phyloP scores from a whole-genome alignment of 768 basidiomycete species.

The Hysterangium stoloniferum region DNA sequence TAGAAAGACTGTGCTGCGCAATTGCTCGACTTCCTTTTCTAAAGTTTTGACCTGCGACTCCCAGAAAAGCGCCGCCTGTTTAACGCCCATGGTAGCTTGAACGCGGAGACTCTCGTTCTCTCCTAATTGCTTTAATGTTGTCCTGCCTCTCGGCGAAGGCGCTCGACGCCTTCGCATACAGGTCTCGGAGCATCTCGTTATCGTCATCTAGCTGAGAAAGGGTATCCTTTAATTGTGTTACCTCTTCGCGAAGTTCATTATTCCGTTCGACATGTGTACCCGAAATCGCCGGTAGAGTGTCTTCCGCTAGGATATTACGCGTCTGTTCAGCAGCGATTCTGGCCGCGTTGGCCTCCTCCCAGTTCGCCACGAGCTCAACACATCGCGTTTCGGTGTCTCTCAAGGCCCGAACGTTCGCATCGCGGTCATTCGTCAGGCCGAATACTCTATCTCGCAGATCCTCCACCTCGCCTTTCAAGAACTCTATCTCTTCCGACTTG shows the following conservation, averaged over 20 bases:
- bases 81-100: conserved; percentile 49
- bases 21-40: conserved; percentile 39
- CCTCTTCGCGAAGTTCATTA: background rate
- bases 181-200: conserved; percentile 45
- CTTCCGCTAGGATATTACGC: too few relatives aligned
- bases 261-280: background rate
- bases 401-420: too few relatives aligned
- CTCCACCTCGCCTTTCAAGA: too few relatives aligned
- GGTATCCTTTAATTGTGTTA: background rate
- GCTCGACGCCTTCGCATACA: conserved; percentile 44
- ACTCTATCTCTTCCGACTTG: conserved; percentile 44
- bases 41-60: conserved; percentile 38
- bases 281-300: too few relatives aligned
- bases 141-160: background rate
- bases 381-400: too few relatives aligned
- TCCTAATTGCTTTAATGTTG: conserved; percentile 36
- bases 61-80: conserved; percentile 41
- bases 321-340: too few relatives aligned
- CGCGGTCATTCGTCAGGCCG: too few relatives aligned
- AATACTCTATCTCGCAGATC: too few relatives aligned
- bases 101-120: conserved; percentile 47
- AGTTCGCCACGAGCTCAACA: too few relatives aligned
- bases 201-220: conserved; percentile 21
- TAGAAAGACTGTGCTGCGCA: conserved; percentile 41
- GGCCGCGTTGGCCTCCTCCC: too few relatives aligned